phyloP scores from a whole-genome alignment of 306 rosid genomes.

The Arachis hypogaea region DNA sequence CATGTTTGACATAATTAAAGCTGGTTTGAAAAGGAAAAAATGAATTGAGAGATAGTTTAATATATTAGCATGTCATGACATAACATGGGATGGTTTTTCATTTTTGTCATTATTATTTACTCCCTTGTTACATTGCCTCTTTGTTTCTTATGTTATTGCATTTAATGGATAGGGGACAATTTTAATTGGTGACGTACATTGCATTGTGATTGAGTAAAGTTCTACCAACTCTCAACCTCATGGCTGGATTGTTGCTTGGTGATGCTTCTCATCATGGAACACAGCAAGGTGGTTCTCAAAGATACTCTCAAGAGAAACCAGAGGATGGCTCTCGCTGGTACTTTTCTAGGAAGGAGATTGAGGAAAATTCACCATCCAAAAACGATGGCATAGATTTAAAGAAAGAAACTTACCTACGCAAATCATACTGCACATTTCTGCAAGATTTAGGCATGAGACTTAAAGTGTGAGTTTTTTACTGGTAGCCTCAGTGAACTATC shows the following conservation, averaged over 20 bases:
- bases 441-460: conserved; percentile 97
- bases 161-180: conserved; percentile 40
- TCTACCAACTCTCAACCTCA: conserved; percentile 31
- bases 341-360: conserved; percentile 85
- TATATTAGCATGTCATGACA: not conserved
- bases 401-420: conserved; percentile 92
- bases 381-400: conserved; percentile 85
- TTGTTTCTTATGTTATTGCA: conserved; percentile 42
- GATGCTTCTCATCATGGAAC: conserved; percentile 53
- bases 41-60: not conserved
- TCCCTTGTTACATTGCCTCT: not conserved
- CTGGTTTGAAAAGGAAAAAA: not conserved
- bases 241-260: conserved; percentile 55
- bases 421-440: conserved; percentile 89
- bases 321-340: conserved; percentile 76
- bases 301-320: conserved; percentile 48
- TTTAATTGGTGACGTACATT: conserved; percentile 18
- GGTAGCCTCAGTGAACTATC: conserved; percentile 18
- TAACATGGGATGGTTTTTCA: not conserved
- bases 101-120: not conserved
- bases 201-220: conserved; percentile 30
- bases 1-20: not conserved
- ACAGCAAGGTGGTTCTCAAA: conserved; percentile 45
- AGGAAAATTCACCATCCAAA: conserved; percentile 90
- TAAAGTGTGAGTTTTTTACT: conserved; percentile 80